These are phyloP conservation scores for Prunus salicina DNA, from an alignment of 306 rosid species.

Conservation along the genomic window DNA sequence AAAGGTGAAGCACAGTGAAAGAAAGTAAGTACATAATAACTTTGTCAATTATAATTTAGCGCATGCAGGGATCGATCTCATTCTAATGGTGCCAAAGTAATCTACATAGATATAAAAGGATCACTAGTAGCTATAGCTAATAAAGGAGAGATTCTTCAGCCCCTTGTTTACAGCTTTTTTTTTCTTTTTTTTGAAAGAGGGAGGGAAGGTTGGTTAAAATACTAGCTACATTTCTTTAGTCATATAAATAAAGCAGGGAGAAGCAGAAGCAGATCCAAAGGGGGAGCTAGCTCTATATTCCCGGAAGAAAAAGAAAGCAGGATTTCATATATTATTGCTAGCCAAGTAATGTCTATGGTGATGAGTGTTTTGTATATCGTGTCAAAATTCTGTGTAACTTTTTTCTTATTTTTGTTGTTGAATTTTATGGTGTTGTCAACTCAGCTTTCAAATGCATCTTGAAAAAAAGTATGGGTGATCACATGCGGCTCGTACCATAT, in stretches of 20 bases:
- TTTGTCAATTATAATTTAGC: no score
- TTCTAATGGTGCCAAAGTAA: no score
- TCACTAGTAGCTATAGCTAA: neutral
- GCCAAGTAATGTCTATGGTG: neutral
- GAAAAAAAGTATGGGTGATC: constrained; percentile 29
- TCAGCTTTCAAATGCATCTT: constrained; percentile 41
- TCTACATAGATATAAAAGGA: no score
- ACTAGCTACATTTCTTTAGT: neutral
- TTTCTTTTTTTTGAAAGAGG: neutral
- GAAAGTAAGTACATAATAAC: neutral
- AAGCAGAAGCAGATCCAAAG: neutral
- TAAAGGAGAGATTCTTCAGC: neutral
- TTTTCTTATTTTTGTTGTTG: constrained; percentile 32
- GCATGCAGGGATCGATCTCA: no score
- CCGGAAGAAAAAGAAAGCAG: neutral
- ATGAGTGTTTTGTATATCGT: neutral
- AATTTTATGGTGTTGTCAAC: constrained; percentile 55
- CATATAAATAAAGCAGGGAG: neutral
- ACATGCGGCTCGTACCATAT: constrained; percentile 43
- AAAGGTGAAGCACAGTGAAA: neutral
- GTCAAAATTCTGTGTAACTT: constrained; percentile 13
- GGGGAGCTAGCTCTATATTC: neutral
- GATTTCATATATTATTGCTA: no score
- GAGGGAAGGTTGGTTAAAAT: no score
- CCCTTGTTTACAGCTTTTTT: neutral